Conservation (phyloP, 2,329 filamentous ascomycete species). For the Xylaria sp. region DNA sequence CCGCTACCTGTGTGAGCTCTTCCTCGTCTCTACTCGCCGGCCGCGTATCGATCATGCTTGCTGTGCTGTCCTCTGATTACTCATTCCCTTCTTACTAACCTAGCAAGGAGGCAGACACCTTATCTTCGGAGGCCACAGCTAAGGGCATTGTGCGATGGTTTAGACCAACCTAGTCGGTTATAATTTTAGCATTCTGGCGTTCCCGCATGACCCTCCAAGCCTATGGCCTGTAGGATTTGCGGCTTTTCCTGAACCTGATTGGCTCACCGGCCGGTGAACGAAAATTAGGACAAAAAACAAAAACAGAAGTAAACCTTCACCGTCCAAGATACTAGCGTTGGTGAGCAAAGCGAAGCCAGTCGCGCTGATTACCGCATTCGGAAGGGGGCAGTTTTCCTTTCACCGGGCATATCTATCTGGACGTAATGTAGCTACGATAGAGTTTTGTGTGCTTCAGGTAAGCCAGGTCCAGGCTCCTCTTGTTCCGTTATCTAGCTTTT, state of each 20-base stretch:
- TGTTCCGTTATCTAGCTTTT: neutral
- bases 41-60: neutral
- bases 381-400: neutral
- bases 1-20: neutral
- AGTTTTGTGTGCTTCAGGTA: neutral
- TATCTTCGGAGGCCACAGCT: neutral
- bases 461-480: neutral
- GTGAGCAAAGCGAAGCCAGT: neutral
- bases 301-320: neutral
- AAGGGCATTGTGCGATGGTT: neutral
- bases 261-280: conserved; percentile 7
- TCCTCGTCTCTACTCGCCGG: neutral
- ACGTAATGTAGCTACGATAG: neutral
- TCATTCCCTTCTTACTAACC: neutral
- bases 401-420: neutral
- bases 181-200: conserved; percentile 5
- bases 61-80: neutral
- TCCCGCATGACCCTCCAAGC: neutral
- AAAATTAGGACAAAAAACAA: neutral
- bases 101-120: neutral
- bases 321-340: neutral
- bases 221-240: neutral
- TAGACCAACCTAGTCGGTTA: neutral
- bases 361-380: neutral
- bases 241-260: neutral